Conservation (phyloP, 805 yeast species). For the Cyberlindnera nakhonratchasimensis region DNA sequence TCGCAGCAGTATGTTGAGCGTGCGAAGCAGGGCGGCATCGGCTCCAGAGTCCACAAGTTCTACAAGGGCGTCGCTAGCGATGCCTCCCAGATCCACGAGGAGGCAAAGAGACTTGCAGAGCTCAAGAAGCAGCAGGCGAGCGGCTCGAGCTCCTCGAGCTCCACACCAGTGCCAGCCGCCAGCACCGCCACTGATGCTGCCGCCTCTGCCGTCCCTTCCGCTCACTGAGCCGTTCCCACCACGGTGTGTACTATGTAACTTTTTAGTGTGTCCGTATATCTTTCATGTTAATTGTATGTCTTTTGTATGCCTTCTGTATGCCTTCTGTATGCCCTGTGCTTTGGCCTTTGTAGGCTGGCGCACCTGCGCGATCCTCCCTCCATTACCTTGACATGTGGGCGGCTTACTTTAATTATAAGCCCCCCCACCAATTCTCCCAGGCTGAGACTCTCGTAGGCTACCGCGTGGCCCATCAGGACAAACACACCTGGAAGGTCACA, state of each 20-base stretch:
- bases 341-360: too few species aligned
- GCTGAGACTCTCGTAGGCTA: too few species aligned
- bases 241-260: too few species aligned
- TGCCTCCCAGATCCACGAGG: constrained; percentile 63
- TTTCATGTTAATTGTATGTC: neutral
- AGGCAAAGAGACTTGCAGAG: constrained; percentile 68
- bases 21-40: constrained; percentile 39
- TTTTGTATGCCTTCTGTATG: neutral
- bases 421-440: too few species aligned
- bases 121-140: constrained; percentile 41
- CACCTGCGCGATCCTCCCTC: too few species aligned
- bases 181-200: constrained; percentile 3
- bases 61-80: constrained; percentile 54
- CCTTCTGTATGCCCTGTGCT: too few species aligned
- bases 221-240: constrained; percentile 1
- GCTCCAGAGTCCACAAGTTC: constrained; percentile 57
- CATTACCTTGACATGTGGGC: too few species aligned
- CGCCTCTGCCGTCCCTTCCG: constrained; percentile 5
- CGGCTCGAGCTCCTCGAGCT: too few species aligned
- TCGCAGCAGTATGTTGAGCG: constrained; percentile 14
- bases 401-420: too few species aligned
- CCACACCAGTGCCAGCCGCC: constrained; percentile 2
- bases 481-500: too few species aligned
- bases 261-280: neutral
- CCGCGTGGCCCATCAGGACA: too few species aligned